Conservation (phyloP, 768 basidiomycete genomes). For the Tulasnella sp. region DNA sequence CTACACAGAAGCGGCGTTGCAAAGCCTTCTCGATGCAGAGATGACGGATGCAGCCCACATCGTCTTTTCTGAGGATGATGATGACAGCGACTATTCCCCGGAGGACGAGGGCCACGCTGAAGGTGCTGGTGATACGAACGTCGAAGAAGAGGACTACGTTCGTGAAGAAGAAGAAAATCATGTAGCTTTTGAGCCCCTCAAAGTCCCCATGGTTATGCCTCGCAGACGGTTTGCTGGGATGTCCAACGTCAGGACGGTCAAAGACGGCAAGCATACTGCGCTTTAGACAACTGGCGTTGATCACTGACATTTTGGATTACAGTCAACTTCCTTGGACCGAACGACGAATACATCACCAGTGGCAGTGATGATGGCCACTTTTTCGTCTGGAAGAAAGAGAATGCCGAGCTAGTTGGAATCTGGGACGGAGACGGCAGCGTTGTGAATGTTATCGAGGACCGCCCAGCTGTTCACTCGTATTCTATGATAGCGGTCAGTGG, state of each 20-base stretch:
- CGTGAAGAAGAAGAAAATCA: conserved; percentile 1
- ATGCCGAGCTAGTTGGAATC: conserved; percentile 58
- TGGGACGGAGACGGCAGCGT: conserved; percentile 75
- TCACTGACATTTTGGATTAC: background rate
- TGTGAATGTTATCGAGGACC: conserved; percentile 82
- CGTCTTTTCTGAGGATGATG: conserved; percentile 24
- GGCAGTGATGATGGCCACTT: conserved; percentile 69
- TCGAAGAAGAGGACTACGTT: conserved; percentile 25
- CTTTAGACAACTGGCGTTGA: background rate
- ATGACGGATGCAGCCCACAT: background rate
- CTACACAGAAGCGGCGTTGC: background rate
- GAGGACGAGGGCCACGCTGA: conserved; percentile 33
- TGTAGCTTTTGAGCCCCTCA: conserved; percentile 14
- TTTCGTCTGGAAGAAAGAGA: conserved; percentile 76
- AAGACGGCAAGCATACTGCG: conserved; percentile 56
- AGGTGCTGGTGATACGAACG: conserved; percentile 30
- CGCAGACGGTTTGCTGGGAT: conserved; percentile 57
- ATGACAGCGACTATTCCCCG: conserved; percentile 32
- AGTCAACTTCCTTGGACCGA: conserved; percentile 81
- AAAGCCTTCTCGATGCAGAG: background rate
- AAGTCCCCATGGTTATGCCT: conserved; percentile 53
- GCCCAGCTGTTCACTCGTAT: conserved; percentile 45
- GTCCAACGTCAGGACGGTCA: conserved; percentile 74
- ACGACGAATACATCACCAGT: conserved; percentile 68
- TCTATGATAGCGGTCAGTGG: conserved; percentile 82